Conservation (phyloP, 495 filamentous ascomycete species). For the Endocarpon pusillum region DNA sequence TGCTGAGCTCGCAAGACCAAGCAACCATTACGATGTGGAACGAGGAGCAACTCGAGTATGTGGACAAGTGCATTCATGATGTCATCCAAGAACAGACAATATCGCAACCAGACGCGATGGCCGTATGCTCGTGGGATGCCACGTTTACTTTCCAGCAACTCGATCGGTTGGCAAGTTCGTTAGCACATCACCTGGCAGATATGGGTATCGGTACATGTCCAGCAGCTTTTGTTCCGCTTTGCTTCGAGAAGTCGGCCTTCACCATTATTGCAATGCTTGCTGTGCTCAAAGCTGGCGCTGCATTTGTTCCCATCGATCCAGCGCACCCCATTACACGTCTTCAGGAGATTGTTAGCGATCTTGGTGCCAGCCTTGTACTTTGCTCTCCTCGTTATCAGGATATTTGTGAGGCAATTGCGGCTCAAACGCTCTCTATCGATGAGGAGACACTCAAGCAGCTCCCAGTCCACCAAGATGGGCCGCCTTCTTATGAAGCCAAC, state of each 20-base stretch:
- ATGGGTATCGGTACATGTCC: constrained; percentile 27
- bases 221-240: constrained; percentile 32
- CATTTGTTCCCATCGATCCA: constrained; percentile 37
- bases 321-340: constrained; percentile 18
- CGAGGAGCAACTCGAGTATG: constrained; percentile 11
- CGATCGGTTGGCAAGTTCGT: constrained; percentile 26
- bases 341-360: constrained; percentile 10
- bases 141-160: constrained; percentile 37
- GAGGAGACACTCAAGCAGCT: too few relatives aligned
- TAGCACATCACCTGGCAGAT: constrained; percentile 29
- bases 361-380: constrained; percentile 4
- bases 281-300: constrained; percentile 27
- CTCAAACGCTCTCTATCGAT: not conserved
- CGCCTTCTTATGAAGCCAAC: constrained; percentile 5
- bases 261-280: constrained; percentile 24
- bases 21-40: constrained; percentile 18
- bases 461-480: not conserved
- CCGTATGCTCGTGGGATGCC: constrained; percentile 43
- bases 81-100: constrained; percentile 27
- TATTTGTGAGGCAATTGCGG: not conserved
- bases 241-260: constrained; percentile 36
- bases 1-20: constrained; percentile 2
- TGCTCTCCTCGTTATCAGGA: not conserved
- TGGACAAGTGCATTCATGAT: constrained; percentile 35
- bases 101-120: constrained; percentile 22